phyloP scores from a whole-genome alignment of 2,329 filamentous ascomycete species.

The Hypoxylon sp. region DNA sequence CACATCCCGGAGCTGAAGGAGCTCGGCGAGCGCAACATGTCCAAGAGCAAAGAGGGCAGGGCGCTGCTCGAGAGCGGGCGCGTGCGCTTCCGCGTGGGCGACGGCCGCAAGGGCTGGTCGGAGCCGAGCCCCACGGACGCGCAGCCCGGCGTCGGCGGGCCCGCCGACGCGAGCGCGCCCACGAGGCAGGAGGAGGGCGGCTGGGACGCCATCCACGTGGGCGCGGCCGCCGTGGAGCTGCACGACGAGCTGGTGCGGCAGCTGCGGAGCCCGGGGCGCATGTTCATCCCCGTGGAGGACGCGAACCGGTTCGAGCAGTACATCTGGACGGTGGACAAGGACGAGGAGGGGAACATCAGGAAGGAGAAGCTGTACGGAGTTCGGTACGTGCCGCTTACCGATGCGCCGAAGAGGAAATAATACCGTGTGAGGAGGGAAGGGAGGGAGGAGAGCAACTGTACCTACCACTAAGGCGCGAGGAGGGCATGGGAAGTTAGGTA shows the following conservation, averaged over 20 bases:
- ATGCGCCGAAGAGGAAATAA: conserved; percentile 64
- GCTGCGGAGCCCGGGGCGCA: conserved; percentile 79
- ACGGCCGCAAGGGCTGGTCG: conserved; percentile 76
- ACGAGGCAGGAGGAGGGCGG: conserved; percentile 62
- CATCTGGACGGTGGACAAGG: conserved; percentile 82
- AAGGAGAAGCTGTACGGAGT: conserved; percentile 76
- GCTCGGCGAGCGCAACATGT: conserved; percentile 74
- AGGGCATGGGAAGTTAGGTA: no score
- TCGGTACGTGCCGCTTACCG: conserved; percentile 81
- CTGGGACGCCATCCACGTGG: conserved; percentile 97
- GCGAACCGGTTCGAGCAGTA: conserved; percentile 64
- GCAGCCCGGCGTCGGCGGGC: conserved; percentile 47
- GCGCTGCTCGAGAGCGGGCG: conserved; percentile 71
- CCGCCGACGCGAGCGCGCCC: conserved; percentile 39
- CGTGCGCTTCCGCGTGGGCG: conserved; percentile 80
- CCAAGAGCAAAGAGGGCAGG: conserved; percentile 69
- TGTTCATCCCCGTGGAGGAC: conserved; percentile 81
- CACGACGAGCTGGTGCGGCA: conserved; percentile 81
- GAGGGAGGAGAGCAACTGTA: no score
- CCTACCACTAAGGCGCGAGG: no score
- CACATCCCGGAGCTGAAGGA: conserved; percentile 76
- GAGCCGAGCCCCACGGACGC: conserved; percentile 51
- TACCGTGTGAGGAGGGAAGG: no score
- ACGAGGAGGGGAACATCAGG: conserved; percentile 70
- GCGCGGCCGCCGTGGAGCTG: conserved; percentile 81